Conservation (phyloP, 495 filamentous ascomycete species). For the Penicillium antarcticum region DNA sequence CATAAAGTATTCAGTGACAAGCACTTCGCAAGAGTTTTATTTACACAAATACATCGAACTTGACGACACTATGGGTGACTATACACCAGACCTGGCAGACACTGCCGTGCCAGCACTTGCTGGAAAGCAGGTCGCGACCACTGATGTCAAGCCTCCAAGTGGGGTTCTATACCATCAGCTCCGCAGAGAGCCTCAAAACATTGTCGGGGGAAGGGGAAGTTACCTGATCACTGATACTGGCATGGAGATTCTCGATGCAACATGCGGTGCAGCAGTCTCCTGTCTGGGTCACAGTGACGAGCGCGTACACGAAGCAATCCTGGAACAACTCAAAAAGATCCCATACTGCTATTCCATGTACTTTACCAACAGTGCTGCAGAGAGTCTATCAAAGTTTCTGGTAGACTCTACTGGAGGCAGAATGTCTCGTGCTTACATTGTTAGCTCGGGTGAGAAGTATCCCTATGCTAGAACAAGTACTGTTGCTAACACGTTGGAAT, state of each 20-base stretch:
- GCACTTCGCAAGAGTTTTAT: background rate
- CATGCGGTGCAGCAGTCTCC: conserved; percentile 37
- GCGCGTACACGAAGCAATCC: conserved; percentile 39
- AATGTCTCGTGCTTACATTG: conserved; percentile 36
- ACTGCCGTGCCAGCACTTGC: background rate
- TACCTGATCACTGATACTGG: conserved; percentile 14
- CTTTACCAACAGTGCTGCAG: conserved; percentile 38
- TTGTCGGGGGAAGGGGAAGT: conserved; percentile 19
- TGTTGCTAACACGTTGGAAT: background rate
- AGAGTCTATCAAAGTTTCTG: conserved; percentile 31
- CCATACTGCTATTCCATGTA: conserved; percentile 45
- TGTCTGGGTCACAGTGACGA: conserved; percentile 35
- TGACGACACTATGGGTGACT: conserved; percentile 21
- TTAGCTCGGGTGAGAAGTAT: conserved; percentile 41
- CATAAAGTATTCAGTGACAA: background rate
- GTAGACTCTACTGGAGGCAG: conserved; percentile 31
- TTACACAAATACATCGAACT: background rate
- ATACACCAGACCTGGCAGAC: conserved; percentile 7
- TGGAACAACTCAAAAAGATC: conserved; percentile 35
- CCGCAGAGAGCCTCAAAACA: conserved; percentile 17
- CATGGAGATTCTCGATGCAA: conserved; percentile 21
- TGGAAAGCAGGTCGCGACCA: background rate
- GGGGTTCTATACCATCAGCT: conserved; percentile 24
- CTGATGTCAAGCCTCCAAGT: conserved; percentile 2
- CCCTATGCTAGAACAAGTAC: background rate